Base-by-base conservation (phyloP, 768 basidiomycete species). In the Gloeostereum incarnatum region DNA sequence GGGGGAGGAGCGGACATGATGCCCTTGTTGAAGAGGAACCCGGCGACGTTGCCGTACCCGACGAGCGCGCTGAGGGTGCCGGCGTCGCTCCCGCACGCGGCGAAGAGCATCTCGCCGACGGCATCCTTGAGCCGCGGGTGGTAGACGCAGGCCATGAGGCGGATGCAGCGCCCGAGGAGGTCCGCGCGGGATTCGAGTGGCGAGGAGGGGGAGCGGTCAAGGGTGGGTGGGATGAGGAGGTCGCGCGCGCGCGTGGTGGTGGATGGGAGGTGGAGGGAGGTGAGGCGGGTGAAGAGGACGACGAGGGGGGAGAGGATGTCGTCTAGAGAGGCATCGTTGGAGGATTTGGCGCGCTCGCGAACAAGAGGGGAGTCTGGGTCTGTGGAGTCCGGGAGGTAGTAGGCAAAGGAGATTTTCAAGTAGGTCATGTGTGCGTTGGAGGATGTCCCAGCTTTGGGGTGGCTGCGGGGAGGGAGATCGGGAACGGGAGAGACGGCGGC, bases 21-120 rank as follows among this genome's bases (percentile, higher is more conserved):
- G 11, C 91, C 92, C 52, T 91, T 93, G 54, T 85, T 79, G 64
- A 90, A 93, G 18, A 99, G 68, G 68, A 90, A 86, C 1, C 96
- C 96, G 0, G 92, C 90, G 29, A 92, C 90, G 54, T 92, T 92
- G 29, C 94, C 94, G 49, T 99, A 99, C 5, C 94, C 94, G 37
- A 96, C 72, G 31, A 84, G 73, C 3, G 77, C 71, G n/a, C 77
- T 74, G 11, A 98, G 63, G 0, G 68, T 73, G 4, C 71, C 65
- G n/a, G 85, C 90, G 58, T 96, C 80, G 2, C 75, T 79, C 45
- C 88, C 82, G 46, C 85, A 87, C 49, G 91, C 68, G 0, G 81
- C 77, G 57, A 71, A 98, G 13, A 98, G 59, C 68, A 98, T 67
- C 61, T 97, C 92, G 7, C 93, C 93, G 3, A 83, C 71, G 10